These are phyloP conservation scores for Cardamine chenopodiifolia DNA, from an alignment of 345 rosid genomes.

Conservation along the genomic window DNA sequence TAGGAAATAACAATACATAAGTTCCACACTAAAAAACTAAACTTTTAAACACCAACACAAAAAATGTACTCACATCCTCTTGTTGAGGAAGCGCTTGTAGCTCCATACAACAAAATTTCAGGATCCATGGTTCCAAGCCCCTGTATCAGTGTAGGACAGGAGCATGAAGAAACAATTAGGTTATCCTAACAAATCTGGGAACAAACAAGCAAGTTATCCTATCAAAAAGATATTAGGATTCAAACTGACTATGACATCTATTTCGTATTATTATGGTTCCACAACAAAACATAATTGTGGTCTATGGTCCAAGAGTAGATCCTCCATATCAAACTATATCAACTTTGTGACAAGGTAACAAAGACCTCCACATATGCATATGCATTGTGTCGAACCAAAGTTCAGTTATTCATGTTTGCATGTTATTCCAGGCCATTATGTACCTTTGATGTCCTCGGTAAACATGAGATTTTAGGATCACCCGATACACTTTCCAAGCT, in stretches of 20 bases:
- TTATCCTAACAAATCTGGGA: slow-evolving; percentile 14
- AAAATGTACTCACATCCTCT: slow-evolving; percentile 28
- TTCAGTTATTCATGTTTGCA: background rate
- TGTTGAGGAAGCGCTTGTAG: slow-evolving; percentile 22
- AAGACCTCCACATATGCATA: background rate
- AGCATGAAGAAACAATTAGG: slow-evolving; percentile 8
- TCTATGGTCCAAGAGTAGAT: background rate
- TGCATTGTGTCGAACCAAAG: background rate
- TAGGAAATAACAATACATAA: slow-evolving; percentile 7
- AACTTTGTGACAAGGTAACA: slow-evolving; percentile 14
- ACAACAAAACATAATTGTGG: background rate
- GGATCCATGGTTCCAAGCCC: slow-evolving; percentile 25
- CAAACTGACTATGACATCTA: background rate
- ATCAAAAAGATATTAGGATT: background rate
- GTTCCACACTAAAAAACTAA: background rate
- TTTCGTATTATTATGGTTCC: slow-evolving; percentile 2
- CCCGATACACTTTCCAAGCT: slow-evolving; percentile 17
- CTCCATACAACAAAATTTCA: slow-evolving; percentile 31
- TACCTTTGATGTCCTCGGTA: slow-evolving; percentile 32
- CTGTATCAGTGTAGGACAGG: slow-evolving; percentile 16
- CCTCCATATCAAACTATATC: slow-evolving; percentile 9
- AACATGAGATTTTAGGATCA: slow-evolving; percentile 18
- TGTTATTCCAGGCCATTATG: background rate
- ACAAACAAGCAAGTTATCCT: background rate
- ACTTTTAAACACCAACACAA: background rate